Conservation (phyloP, 2,329 filamentous ascomycete species). For the Aspergillus sp. region DNA sequence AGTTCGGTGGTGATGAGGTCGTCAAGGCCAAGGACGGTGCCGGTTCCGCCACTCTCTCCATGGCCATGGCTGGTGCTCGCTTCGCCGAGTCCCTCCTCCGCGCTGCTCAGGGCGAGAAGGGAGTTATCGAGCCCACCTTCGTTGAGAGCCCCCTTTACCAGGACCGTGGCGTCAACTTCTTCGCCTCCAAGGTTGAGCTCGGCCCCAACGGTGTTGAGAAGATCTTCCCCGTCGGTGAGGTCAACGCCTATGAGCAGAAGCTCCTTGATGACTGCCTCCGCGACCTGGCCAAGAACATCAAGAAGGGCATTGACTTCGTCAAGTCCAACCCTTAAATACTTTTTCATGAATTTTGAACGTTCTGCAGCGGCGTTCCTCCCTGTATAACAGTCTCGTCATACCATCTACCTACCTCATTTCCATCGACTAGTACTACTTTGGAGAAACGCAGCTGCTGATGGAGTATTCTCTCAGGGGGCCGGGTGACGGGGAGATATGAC, state of each 20-base stretch:
- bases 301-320: constrained; percentile 73
- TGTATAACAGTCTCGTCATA: constrained; percentile 36
- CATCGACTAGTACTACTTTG: constrained; percentile 29
- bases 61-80: constrained; percentile 91
- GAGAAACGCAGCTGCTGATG: constrained; percentile 28
- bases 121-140: constrained; percentile 93
- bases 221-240: constrained; percentile 83
- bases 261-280: constrained; percentile 82
- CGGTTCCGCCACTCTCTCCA: constrained; percentile 95
- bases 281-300: constrained; percentile 77
- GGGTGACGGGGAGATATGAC: constrained; percentile 10
- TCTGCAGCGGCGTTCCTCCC: constrained; percentile 28
- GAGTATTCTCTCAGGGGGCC: constrained; percentile 1
- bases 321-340: constrained; percentile 58
- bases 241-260: constrained; percentile 85
- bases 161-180: constrained; percentile 97
- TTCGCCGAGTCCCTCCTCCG: constrained; percentile 92
- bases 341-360: constrained; percentile 19
- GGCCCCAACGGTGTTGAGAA: constrained; percentile 95
- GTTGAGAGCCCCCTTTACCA: constrained; percentile 98
- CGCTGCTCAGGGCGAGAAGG: constrained; percentile 90
- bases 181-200: constrained; percentile 92
- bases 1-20: constrained; percentile 99
- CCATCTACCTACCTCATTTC: constrained; percentile 21
- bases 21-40: constrained; percentile 99